A percentile compares a stretch with the other conserved stretches of the same genome.
phyloP scores from a whole-genome alignment of 768 basidiomycete species.

The Hemileccinum impolitum region DNA sequence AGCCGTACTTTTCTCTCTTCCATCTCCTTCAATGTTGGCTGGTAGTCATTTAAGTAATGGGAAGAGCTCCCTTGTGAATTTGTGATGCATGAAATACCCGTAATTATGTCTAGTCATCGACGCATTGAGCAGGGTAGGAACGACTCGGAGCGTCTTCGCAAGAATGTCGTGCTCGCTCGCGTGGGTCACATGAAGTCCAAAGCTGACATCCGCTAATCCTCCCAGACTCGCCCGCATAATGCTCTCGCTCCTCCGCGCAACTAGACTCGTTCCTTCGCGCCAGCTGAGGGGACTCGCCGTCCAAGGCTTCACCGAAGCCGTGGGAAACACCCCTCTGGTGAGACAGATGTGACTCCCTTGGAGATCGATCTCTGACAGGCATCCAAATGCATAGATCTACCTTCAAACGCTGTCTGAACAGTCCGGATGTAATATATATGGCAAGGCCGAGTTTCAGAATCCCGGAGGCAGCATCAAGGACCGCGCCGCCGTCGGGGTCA shows the following conservation, averaged over 20 bases:
- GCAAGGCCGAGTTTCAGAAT: conserved; percentile 99
- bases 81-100: conserved; percentile 16
- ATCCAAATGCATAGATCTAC: conserved; percentile 58
- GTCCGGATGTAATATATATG: conserved; percentile 80
- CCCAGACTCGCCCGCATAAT: conserved; percentile 7
- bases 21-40: conserved; percentile 13
- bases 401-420: conserved; percentile 77
- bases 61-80: conserved; percentile 22
- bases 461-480: conserved; percentile 99
- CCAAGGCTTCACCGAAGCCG: conserved; percentile 80
- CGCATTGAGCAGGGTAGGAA: no score
- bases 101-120: no score
- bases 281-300: conserved; percentile 42
- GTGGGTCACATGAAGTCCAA: conserved; percentile 2
- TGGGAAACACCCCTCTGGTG: conserved; percentile 94
- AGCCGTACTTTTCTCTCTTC: conserved; percentile 14
- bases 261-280: conserved; percentile 21
- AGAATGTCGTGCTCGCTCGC: conserved; percentile 21
- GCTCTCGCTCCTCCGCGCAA: conserved; percentile 33
- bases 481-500: conserved; percentile 87
- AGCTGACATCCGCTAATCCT: neutral
- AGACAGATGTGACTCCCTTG: conserved; percentile 14
- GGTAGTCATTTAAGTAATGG: conserved; percentile 25
- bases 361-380: conserved; percentile 5
- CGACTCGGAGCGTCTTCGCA: no score